phyloP scores from a whole-genome alignment of 169 alveolate species.

The Theileria sp. region DNA sequence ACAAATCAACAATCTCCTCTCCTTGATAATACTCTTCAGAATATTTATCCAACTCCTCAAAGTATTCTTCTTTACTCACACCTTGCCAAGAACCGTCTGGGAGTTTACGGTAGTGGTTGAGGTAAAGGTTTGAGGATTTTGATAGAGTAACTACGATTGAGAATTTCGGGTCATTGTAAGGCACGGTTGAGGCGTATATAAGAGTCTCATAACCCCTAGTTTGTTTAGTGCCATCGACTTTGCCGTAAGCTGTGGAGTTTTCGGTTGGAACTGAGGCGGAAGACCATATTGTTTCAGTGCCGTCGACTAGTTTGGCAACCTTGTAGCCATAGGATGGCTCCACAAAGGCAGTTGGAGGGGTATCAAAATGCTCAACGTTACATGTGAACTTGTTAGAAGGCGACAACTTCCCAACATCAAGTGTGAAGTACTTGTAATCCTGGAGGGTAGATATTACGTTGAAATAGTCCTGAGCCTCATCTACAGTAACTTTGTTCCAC shows the following conservation, averaged over 20 bases:
- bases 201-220: not conserved
- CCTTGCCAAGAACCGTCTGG: not conserved
- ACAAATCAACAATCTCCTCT: not conserved
- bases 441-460: not conserved
- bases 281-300: not conserved
- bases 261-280: not conserved
- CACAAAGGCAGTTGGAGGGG: not conserved
- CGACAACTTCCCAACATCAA: not conserved
- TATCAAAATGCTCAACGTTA: not conserved
- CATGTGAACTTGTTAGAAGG: conserved; percentile 10
- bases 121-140: not conserved
- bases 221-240: not conserved
- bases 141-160: not conserved
- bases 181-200: not conserved
- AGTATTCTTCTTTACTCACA: not conserved
- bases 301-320: not conserved
- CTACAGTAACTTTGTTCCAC: not conserved
- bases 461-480: not conserved
- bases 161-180: conserved; percentile 1
- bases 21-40: not conserved
- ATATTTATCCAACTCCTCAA: not conserved
- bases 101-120: not conserved
- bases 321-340: not conserved
- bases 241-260: not conserved
- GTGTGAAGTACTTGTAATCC: conserved; percentile 2